These are phyloP conservation scores for Dactylellina leptospora DNA, from an alignment of 2,329 filamentous ascomycete genomes.

Conservation along the genomic window DNA sequence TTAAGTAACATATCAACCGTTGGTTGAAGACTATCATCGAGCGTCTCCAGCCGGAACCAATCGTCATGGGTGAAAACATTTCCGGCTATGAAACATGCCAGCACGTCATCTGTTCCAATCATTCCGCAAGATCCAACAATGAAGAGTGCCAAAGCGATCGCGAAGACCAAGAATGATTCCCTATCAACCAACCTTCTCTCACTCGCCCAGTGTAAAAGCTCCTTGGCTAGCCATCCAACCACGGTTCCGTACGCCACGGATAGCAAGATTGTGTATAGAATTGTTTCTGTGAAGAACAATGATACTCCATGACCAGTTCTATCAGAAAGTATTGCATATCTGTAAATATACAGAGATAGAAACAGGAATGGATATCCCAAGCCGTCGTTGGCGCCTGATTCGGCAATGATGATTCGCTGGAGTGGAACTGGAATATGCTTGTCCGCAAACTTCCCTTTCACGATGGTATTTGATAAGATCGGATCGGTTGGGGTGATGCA, in stretches of 20 bases:
- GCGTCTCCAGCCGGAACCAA: slow-evolving; percentile 88
- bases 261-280: slow-evolving; percentile 81
- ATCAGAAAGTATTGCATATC: slow-evolving; percentile 72
- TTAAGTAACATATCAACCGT: slow-evolving; percentile 96
- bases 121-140: slow-evolving; percentile 86
- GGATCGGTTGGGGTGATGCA: slow-evolving; percentile 95
- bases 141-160: slow-evolving; percentile 74
- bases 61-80: slow-evolving; percentile 76
- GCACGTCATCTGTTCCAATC: slow-evolving; percentile 85
- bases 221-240: slow-evolving; percentile 83
- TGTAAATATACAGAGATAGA: slow-evolving; percentile 82
- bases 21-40: slow-evolving; percentile 90
- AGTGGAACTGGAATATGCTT: slow-evolving; percentile 84
- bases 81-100: slow-evolving; percentile 91
- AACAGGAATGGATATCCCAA: slow-evolving; percentile 89
- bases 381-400: slow-evolving; percentile 89
- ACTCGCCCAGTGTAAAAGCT: slow-evolving; percentile 84
- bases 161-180: slow-evolving; percentile 87
- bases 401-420: slow-evolving; percentile 80
- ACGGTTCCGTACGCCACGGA: slow-evolving; percentile 79
- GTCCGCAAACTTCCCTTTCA: slow-evolving; percentile 92
- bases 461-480: slow-evolving; percentile 84
- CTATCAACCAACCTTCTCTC: slow-evolving; percentile 81
- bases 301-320: slow-evolving; percentile 72
- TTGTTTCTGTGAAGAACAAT: slow-evolving; percentile 84